A percentile compares a stretch with the other conserved stretches of the same genome.
phyloP scores from a whole-genome alignment of 2,329 filamentous ascomycete species.

The Zymoseptoria crescenta region DNA sequence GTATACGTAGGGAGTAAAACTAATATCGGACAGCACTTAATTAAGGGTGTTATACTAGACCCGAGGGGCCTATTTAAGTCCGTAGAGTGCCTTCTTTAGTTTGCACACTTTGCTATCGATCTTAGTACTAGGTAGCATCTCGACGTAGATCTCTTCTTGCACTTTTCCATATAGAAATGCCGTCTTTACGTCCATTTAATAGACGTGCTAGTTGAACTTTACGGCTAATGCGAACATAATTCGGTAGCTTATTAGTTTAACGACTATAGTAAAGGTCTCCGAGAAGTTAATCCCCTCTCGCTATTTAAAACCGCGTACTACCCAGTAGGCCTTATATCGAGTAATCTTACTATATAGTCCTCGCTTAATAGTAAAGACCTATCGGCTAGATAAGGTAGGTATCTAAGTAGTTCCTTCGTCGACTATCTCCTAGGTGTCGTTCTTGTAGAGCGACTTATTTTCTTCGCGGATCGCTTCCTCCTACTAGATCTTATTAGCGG shows the following conservation, averaged over 20 bases:
- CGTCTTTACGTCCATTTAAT: not conserved
- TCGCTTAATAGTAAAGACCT: not conserved
- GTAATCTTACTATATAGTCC: not conserved
- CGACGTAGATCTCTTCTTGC: not conserved
- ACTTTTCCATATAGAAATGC: not conserved
- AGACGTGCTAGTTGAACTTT: not conserved
- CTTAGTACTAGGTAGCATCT: not conserved
- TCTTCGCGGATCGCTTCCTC: not conserved
- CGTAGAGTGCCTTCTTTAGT: not conserved
- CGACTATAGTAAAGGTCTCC: too few species aligned
- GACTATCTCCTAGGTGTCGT: not conserved
- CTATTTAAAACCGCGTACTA: not conserved
- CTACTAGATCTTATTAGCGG: not conserved
- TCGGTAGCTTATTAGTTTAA: not conserved
- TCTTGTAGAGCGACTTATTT: not conserved
- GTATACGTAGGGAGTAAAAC: not conserved
- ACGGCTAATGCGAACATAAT: not conserved
- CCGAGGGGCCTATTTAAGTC: not conserved
- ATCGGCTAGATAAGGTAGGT: not conserved
- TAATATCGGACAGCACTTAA: not conserved
- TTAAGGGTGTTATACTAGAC: constrained; percentile 4
- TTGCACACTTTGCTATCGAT: not conserved
- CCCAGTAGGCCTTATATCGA: constrained; percentile 1
- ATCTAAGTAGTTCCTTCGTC: not conserved
- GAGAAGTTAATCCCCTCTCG: not conserved